Base-by-base conservation (phyloP, 805 yeast species). In the Sugiyamaella floridensis region DNA sequence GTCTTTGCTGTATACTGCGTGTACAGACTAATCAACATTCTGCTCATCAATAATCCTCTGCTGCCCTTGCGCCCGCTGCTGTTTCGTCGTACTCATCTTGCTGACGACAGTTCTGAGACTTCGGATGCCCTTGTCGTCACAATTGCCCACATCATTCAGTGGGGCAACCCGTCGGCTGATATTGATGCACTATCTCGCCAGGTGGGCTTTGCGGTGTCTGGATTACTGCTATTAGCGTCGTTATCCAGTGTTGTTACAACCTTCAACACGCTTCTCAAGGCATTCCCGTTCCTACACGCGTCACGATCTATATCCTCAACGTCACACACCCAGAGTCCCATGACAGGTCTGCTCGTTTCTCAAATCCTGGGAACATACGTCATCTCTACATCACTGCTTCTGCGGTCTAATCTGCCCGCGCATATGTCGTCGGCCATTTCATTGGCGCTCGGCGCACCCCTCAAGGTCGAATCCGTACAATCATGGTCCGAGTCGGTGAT, bases 1-100 rank as follows among this genome's bases (percentile, higher is more conserved):
- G 53, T 63, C 8, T 72, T 72, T 52, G 65, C 76, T 7, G 41
- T 67, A 8, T 72, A 72, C 63, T 72, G 76, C 53, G 58, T 72
- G 10, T 72, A 73, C 62, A 60, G 76, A n/a, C 63, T 72, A 12
- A 41, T 63, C 48, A 71, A 64, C 49, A 63, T 67, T 12, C 58
- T 63, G 28, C 46, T 67, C 12, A 45, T 66, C 19, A 55, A 66
- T 16, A 66, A 66, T 51, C 68, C 69, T 1, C 55, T 63, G 28
- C 4, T 47, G 37, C 19, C 34, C 12, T 14, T 40, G n/a, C 47
- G 47, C 9, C 34, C 20, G 15, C 15, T 32, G 28, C 20, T 45
- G 26, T 45, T 45, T 45, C 40, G 15, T 40, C 15, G 28, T 12
- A 15, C 4, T 40, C 26, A 20, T 20, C 34, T 12, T 18, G 32